A percentile compares a stretch with the other conserved stretches of the same genome.
Conservation (phyloP, 1,139 yeast genomes). For the Entelexis paramagnoliae region DNA sequence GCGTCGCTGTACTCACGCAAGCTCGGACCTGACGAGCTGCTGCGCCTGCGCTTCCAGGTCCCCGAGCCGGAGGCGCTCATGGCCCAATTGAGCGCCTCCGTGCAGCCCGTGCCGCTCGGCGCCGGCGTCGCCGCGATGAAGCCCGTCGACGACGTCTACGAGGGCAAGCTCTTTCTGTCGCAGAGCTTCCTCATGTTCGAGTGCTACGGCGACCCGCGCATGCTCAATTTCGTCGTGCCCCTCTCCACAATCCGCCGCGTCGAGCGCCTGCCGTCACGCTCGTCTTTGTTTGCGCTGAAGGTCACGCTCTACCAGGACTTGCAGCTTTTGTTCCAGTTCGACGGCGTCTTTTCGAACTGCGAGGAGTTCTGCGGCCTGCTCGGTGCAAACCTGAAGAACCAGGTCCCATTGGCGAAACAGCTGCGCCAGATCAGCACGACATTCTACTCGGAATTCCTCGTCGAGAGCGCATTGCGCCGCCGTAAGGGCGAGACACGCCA, state of each 20-base stretch:
- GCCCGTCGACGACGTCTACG: conserved; percentile 31
- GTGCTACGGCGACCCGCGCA: conserved; percentile 56
- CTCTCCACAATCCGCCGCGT: conserved; percentile 73
- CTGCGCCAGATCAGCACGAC: conserved; percentile 58
- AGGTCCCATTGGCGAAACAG: conserved; percentile 48
- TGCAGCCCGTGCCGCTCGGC: conserved; percentile 39
- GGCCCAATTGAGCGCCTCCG: conserved; percentile 60
- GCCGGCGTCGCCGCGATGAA: conserved; percentile 6
- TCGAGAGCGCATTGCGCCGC: conserved; percentile 18
- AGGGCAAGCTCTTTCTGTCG: conserved; percentile 58
- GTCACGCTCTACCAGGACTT: conserved; percentile 60
- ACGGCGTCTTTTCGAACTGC: conserved; percentile 68
- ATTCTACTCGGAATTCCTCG: conserved; percentile 74
- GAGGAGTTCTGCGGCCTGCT: conserved; percentile 68
- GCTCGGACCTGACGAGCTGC: conserved; percentile 52
- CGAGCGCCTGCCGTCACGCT: conserved; percentile 67
- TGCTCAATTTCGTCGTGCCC: conserved; percentile 62
- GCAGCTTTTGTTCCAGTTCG: conserved; percentile 55
- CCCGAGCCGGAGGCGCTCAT: conserved; percentile 62
- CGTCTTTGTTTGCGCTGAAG: conserved; percentile 71
- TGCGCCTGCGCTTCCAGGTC: conserved; percentile 53
- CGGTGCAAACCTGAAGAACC: conserved; percentile 52
- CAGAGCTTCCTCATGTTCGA: conserved; percentile 65
- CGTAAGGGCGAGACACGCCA: conserved; percentile 10
- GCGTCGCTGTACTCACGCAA: conserved; percentile 32